Evolutionary conservation across 345 rosid species (phyloP), one percentile per base, ranked within the genome.

Genomic region (Gossypioides kirkii): DNA sequence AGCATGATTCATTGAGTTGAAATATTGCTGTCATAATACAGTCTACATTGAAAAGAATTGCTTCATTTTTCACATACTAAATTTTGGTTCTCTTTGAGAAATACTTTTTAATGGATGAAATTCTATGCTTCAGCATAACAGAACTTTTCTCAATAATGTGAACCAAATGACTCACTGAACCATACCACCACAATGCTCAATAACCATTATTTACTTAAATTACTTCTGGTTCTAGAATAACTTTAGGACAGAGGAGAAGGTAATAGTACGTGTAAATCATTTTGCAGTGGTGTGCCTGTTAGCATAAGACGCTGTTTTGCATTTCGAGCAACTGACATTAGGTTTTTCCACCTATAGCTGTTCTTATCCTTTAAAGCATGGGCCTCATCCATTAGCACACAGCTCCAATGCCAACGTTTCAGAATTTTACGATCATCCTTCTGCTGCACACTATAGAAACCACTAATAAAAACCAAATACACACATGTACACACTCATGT

Each of bases 381-480:
- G 20, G 99, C 99, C 81, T 95, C 98, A 76, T 95, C 99, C 99
- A 95, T 95, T 77, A 93, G 83, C 61, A 93, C 92, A 80, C 98
- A 93, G 82, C 96, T 95, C 98, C 99, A 95, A n/a, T 46, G 87
- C 96, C 93, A 95, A 10, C 91, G 87, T 82, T 87, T 95, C 76
- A 95, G 78, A 78, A 87, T 84, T 85, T 90, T 95, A 20, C 94
- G 90, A 76, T 95, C 99, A 78, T 92, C 97, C 78, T 95, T 93
- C 89, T 95, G 99, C 83, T 95, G 99, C 42, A 77, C 86, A 73
- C 98, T 93, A 88, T 59, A 77, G 77, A 75, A 60, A 61, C 59
- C 73, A 85, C 76, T 64, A 79, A 80, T 50, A 43, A 79, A 36
- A 46, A 77, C 56, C 46, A 14, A 69, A 69, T 64, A 22, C 49